Base-by-base conservation (phyloP, 2,329 filamentous ascomycete genomes). In the Beauveria caledonica region DNA sequence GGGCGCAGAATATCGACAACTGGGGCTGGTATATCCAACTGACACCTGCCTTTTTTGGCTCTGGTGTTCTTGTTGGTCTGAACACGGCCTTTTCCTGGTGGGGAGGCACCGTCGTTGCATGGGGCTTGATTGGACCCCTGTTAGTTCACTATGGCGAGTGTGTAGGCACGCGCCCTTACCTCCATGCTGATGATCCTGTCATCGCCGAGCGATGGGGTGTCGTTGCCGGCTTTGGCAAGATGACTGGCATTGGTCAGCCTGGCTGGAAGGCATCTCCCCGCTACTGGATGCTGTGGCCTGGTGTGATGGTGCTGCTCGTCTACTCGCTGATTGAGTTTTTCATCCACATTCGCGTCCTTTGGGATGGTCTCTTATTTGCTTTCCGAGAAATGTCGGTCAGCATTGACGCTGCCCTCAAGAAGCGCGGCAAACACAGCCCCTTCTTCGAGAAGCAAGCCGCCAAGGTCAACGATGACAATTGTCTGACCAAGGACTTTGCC, bases 11-110 rank as follows among this genome's bases (percentile, higher is more conserved):
- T 50, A 76, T 81, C 19, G 82, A 86, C 70, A 83, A 79, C 70
- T 86, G 83, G 84, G 81, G 81, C 13, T 86, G 83, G 83, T 75
- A 80, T 63, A 74, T 84, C 50, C 82, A 85, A 64, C 79, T 77
- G 65, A 85, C 82, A 0, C 82, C 83, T 0, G 83, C 83, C 40
- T 85, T 86, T 70, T 82, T 85, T 63, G 83, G 83, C 6, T 85
- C 73, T 19, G 74, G 74, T n/a, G 72, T 76, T n/a, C 77, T 78
- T 17, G 83, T 78, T 27, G 73, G 72, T 59, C 76, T 76, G 62
- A 86, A 85, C 68, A 78, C 81, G 17, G 79, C 81, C 25, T 66
- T 83, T 60, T 86, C 83, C 10, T 84, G 84, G 77, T 81, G 81
- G 62, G 74, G 65, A 15, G 83, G 84, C 19, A 80, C 78, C 17